These are phyloP conservation scores for Alopecurus myosuroides DNA, from an alignment of 176 grass and related monocot genomes.

Conservation along the genomic window DNA sequence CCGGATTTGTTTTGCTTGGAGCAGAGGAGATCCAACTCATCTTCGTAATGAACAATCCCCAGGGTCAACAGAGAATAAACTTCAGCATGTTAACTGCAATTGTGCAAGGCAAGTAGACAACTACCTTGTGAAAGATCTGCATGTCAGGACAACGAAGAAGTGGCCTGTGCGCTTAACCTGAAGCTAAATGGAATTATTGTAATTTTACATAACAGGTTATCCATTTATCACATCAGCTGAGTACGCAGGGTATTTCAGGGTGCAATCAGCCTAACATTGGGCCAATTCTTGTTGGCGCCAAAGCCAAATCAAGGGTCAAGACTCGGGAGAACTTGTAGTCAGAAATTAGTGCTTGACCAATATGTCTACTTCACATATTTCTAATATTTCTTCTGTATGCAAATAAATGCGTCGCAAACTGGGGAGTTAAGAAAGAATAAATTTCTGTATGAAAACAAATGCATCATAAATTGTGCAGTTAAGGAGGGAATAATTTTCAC, in stretches of 20 bases:
- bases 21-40: constrained; percentile 8
- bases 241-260: neutral
- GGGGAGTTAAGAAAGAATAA: too few species aligned
- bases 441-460: neutral
- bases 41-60: neutral
- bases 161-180: neutral
- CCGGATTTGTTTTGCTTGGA: constrained; percentile 21
- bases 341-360: too few species aligned
- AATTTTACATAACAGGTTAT: neutral
- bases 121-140: neutral
- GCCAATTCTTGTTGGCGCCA: neutral
- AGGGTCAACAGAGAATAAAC: constrained; percentile 30
- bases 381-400: too few species aligned
- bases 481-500: neutral
- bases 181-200: constrained; percentile 4
- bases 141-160: neutral
- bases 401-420: too few species aligned
- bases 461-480: neutral
- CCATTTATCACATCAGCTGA: neutral
- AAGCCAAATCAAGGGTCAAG: too few species aligned
- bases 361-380: too few species aligned
- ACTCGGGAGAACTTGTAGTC: too few species aligned
- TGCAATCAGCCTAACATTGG: neutral
- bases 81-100: neutral
- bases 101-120: constrained; percentile 16